Percentiles rank a stretch among this genome's conserved stretches.
These are phyloP conservation scores for Massarina eburnea DNA, from an alignment of 2,329 filamentous ascomycete genomes.

Conservation along the genomic window DNA sequence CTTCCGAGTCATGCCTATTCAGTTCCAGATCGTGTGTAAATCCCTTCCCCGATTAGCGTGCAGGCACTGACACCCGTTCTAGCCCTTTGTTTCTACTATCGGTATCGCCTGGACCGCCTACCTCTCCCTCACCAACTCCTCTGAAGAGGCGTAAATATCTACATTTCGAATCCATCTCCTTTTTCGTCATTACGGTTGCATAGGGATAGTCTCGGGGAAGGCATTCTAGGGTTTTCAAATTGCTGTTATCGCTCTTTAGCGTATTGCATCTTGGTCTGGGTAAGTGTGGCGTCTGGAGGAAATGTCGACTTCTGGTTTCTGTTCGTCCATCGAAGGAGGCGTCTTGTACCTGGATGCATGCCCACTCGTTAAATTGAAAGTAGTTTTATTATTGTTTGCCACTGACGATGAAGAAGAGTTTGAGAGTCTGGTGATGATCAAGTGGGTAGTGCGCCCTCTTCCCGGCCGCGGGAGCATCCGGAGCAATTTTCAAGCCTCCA, in stretches of 20 bases:
- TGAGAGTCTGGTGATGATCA: background rate
- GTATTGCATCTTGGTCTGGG: constrained; percentile 21
- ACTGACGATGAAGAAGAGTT: no score
- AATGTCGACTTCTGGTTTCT: background rate
- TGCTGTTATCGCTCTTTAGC: constrained; percentile 20
- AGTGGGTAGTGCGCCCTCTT: background rate
- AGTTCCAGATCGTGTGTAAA: constrained; percentile 86
- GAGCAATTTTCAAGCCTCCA: background rate
- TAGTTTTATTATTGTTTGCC: background rate
- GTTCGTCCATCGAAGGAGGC: background rate
- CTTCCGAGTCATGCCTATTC: constrained; percentile 91
- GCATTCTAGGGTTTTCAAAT: constrained; percentile 15
- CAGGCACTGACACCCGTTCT: constrained; percentile 12
- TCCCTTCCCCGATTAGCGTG: background rate
- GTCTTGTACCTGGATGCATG: background rate
- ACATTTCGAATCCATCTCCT: constrained; percentile 4
- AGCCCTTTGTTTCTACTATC: constrained; percentile 95
- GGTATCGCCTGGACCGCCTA: constrained; percentile 99
- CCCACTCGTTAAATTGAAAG: background rate
- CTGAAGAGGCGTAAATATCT: constrained; percentile 62
- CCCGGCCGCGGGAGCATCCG: constrained; percentile 1
- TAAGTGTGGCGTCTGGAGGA: constrained; percentile 22
- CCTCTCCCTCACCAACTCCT: constrained; percentile 85
- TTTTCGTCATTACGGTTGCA: constrained; percentile 12
- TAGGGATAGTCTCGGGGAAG: constrained; percentile 13